phyloP scores from a whole-genome alignment of 1,284 basidiomycete species.

The Trametes versicolor region DNA sequence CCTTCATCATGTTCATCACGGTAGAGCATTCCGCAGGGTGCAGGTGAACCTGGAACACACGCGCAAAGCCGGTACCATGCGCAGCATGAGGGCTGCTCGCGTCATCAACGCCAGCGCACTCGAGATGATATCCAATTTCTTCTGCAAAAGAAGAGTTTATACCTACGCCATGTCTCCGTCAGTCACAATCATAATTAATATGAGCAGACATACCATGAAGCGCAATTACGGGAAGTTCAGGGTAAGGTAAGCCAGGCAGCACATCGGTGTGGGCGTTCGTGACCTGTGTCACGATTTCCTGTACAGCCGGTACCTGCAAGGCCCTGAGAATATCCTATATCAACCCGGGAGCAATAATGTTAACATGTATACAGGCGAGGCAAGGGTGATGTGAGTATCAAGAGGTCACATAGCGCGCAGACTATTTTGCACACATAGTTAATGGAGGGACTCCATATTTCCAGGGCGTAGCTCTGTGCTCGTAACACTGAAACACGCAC shows the following conservation, averaged over 20 bases:
- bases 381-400: not conserved
- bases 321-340: constrained; percentile 26
- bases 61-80: constrained; percentile 17
- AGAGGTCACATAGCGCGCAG: not conserved
- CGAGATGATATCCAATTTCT: constrained; percentile 52
- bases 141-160: constrained; percentile 56
- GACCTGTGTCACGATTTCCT: constrained; percentile 38
- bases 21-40: constrained; percentile 67
- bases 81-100: constrained; percentile 39
- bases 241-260: constrained; percentile 62
- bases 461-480: constrained; percentile 13
- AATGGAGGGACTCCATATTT: too few species aligned
- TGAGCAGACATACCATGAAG: constrained; percentile 42
- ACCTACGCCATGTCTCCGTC: constrained; percentile 30
- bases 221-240: constrained; percentile 69
- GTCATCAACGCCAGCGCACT: constrained; percentile 38
- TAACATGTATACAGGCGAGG: not conserved
- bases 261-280: constrained; percentile 40
- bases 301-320: constrained; percentile 41
- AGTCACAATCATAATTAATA: constrained; percentile 39
- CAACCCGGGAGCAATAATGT: not conserved
- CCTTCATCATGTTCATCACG: constrained; percentile 62
- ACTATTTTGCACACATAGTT: not conserved
- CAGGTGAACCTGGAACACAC: constrained; percentile 51
- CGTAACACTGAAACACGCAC: constrained; percentile 33